Evolutionary conservation across 2,329 filamentous ascomycete species (phyloP).

Genomic region (Fusarium sacchari): DNA sequence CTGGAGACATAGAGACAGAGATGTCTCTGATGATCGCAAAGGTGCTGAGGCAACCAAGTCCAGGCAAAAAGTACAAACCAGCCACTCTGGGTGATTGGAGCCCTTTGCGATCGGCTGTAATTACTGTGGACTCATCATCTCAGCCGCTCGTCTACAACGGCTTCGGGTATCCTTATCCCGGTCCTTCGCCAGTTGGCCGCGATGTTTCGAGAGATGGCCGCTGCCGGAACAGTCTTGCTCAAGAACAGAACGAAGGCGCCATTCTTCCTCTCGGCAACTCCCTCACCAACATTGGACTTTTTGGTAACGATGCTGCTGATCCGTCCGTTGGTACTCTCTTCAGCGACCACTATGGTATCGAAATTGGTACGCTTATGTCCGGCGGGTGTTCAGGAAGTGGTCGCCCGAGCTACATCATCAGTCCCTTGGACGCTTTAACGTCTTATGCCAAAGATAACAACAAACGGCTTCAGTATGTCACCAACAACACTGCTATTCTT

Average conservation of each 20-base stretch:
- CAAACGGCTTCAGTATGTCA: not conserved
- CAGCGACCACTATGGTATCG: not conserved
- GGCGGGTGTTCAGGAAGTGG: not conserved
- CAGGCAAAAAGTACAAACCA: no score
- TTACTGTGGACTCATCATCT: slow-evolving; percentile 2
- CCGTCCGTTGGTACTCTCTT: not conserved
- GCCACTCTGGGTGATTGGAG: no score
- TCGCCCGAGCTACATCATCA: not conserved
- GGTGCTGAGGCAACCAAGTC: no score
- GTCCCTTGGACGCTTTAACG: not conserved
- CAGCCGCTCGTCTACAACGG: not conserved
- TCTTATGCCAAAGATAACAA: not conserved
- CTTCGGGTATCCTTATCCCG: slow-evolving; percentile 45
- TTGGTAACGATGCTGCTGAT: slow-evolving; percentile 71
- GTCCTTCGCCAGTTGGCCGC: slow-evolving; percentile 63
- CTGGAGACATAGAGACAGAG: no score
- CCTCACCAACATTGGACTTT: slow-evolving; percentile 64
- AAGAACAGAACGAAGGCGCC: slow-evolving; percentile 73
- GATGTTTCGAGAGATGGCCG: slow-evolving; percentile 65
- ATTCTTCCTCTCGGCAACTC: slow-evolving; percentile 65
- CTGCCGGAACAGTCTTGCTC: slow-evolving; percentile 71
- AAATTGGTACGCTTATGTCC: not conserved
- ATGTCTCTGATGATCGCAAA: no score
- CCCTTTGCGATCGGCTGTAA: no score
- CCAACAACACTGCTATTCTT: not conserved